These are phyloP conservation scores for Rheum nobile DNA, from an alignment of 148 eudicot genomes.

Conservation along the genomic window DNA sequence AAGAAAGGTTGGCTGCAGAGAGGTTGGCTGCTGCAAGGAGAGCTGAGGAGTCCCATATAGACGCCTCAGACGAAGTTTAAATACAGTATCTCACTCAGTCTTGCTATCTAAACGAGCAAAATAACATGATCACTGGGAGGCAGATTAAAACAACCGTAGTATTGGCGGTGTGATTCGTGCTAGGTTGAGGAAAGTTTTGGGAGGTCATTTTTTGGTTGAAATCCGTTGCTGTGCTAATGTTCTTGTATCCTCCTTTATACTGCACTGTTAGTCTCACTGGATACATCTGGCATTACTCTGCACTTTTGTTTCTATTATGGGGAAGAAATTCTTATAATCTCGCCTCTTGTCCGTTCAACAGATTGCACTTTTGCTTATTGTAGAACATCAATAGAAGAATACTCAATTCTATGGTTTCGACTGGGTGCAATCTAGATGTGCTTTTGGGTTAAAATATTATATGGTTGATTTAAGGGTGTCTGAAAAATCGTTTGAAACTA, in stretches of 20 bases:
- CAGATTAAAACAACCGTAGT: background rate
- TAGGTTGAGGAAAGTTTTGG: background rate
- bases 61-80: slow-evolving; percentile 65
- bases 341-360: too few species aligned
- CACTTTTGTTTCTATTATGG: background rate
- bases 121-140: background rate
- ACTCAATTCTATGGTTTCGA: background rate
- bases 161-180: background rate
- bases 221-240: background rate
- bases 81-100: background rate
- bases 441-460: too few species aligned
- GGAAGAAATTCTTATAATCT: background rate
- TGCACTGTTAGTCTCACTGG: background rate
- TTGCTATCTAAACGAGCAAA: background rate
- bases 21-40: slow-evolving; percentile 42
- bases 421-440: background rate
- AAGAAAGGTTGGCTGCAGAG: slow-evolving; percentile 89
- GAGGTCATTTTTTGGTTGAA: background rate
- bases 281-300: background rate
- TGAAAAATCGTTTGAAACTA: too few species aligned
- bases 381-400: background rate
- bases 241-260: background rate
- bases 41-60: slow-evolving; percentile 40
- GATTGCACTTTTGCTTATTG: background rate
- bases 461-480: too few species aligned